phyloP scores from a whole-genome alignment of 306 rosid species.

The Malus fusca region DNA sequence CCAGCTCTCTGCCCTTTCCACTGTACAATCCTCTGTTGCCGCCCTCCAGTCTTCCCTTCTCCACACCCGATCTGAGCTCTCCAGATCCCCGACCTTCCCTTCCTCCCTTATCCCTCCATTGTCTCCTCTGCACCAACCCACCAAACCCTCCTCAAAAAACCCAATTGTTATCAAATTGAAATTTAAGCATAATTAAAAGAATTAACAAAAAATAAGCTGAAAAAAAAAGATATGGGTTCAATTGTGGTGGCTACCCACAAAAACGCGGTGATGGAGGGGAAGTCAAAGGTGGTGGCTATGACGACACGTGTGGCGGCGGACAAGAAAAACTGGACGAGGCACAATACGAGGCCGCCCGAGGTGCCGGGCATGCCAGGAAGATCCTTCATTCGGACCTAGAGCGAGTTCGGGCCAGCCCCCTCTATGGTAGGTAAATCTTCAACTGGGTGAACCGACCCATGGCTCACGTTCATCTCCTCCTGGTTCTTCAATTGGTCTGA shows the following conservation, averaged over 20 bases:
- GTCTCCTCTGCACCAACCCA: too few relatives aligned
- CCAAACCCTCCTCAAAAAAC: neutral
- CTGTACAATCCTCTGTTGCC: too few relatives aligned
- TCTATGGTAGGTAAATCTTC: constrained; percentile 50
- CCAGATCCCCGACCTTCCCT: too few relatives aligned
- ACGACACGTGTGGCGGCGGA: constrained; percentile 59
- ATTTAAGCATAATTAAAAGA: neutral
- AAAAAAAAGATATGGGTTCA: neutral
- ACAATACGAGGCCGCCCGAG: constrained; percentile 56
- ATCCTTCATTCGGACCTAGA: constrained; percentile 73
- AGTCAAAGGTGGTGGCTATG: constrained; percentile 77
- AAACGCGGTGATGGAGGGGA: constrained; percentile 85
- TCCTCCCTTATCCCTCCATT: too few relatives aligned
- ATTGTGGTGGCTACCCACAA: constrained; percentile 26
- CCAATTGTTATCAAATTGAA: neutral
- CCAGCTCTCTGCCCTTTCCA: too few relatives aligned
- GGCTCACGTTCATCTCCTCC: constrained; percentile 77
- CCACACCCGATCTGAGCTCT: too few relatives aligned
- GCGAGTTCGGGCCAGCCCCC: constrained; percentile 32
- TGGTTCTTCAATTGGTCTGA: neutral
- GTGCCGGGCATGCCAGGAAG: constrained; percentile 94
- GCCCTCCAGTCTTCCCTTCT: too few relatives aligned
- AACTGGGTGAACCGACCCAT: constrained; percentile 76
- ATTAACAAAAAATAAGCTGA: neutral
- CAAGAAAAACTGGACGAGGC: constrained; percentile 54